A percentile compares a stretch with the other conserved stretches of the same genome.
phyloP scores from a whole-genome alignment of 2,329 filamentous ascomycete species.

The Graphium sp. region DNA sequence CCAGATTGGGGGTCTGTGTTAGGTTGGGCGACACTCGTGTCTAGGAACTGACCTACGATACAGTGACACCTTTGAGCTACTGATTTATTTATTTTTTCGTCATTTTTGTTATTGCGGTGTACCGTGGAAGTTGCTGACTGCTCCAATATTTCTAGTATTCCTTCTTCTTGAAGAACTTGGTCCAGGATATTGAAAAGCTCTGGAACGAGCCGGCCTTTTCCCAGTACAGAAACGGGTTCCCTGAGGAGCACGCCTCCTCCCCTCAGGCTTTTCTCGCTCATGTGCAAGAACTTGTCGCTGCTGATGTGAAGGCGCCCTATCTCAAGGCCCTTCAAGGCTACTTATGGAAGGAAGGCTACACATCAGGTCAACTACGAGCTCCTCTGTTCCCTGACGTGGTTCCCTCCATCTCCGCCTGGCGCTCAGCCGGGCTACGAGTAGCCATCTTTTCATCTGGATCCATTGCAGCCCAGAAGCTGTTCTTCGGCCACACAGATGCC shows the following conservation, averaged over 20 bases:
- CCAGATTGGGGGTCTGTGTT: no score
- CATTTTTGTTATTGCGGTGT: no score
- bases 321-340: conserved; percentile 68
- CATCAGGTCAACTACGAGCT: conserved; percentile 49
- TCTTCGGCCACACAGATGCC: conserved; percentile 52
- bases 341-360: conserved; percentile 62
- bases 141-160: not conserved
- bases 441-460: conserved; percentile 74
- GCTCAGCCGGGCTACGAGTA: conserved; percentile 34
- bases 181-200: conserved; percentile 49
- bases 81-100: no score
- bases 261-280: conserved; percentile 46
- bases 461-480: conserved; percentile 62
- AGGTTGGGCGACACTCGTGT: no score
- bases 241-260: conserved; percentile 40
- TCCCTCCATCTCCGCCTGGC: conserved; percentile 44
- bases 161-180: conserved; percentile 23
- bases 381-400: conserved; percentile 61
- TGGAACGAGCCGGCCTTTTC: conserved; percentile 52
- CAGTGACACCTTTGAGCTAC: no score
- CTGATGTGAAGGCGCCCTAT: conserved; percentile 60
- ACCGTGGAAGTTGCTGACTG: no score
- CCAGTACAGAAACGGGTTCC: conserved; percentile 55
- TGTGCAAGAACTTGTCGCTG: conserved; percentile 51
- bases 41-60: no score